A percentile compares a stretch with the other conserved stretches of the same genome.
These are phyloP conservation scores for Fusarium albosuccineum DNA, from an alignment of 2,329 filamentous ascomycete genomes.

Conservation along the genomic window DNA sequence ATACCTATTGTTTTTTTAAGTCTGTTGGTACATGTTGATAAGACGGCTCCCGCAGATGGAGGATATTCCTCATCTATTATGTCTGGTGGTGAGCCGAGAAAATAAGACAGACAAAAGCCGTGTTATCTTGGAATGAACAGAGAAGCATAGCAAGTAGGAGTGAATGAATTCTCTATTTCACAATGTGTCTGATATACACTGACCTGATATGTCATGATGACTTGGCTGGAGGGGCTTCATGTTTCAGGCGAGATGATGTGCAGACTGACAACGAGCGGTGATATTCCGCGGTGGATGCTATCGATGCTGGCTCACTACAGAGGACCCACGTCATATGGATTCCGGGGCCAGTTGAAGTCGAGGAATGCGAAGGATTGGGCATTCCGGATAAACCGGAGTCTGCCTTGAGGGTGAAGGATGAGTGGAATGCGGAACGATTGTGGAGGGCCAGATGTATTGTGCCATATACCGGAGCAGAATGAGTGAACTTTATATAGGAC, in stretches of 20 bases:
- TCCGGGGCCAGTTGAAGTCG: background rate
- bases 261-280: background rate
- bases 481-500: background rate
- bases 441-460: background rate
- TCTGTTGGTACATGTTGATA: conserved; percentile 22
- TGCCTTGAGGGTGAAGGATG: background rate
- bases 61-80: conserved; percentile 6
- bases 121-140: conserved; percentile 16
- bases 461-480: no score
- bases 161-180: conserved; percentile 24
- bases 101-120: conserved; percentile 32
- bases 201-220: no score
- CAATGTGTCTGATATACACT: background rate
- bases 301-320: background rate
- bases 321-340: conserved; percentile 2
- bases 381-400: conserved; percentile 1
- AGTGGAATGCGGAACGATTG: background rate
- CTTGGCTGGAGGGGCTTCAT: no score
- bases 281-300: conserved; percentile 12
- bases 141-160: conserved; percentile 21
- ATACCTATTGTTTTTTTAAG: conserved; percentile 45
- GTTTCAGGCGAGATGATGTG: no score
- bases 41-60: conserved; percentile 10
- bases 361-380: conserved; percentile 8
- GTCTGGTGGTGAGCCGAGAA: conserved; percentile 17